These are phyloP conservation scores for Geosmithia putterillii DNA, from an alignment of 2,329 filamentous ascomycete species.

Conservation along the genomic window DNA sequence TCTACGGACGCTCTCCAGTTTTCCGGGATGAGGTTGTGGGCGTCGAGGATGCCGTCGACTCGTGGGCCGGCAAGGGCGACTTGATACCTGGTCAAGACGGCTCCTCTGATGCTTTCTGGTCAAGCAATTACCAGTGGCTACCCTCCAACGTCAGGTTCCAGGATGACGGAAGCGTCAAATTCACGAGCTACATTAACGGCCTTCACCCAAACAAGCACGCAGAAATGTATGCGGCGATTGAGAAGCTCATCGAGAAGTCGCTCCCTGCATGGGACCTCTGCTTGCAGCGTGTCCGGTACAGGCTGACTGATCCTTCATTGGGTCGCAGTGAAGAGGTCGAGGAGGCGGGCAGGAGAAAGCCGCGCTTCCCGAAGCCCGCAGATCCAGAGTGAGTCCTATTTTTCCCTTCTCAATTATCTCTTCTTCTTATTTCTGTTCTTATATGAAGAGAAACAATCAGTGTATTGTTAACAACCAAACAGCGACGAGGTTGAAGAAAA, in stretches of 20 bases:
- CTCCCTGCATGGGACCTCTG: slow-evolving; percentile 33
- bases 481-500: slow-evolving; percentile 6
- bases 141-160: slow-evolving; percentile 24
- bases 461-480: background rate
- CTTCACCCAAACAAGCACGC: slow-evolving; percentile 21
- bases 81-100: slow-evolving; percentile 1
- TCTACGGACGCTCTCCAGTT: slow-evolving; percentile 4
- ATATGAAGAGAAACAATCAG: too few species aligned
- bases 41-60: slow-evolving; percentile 11
- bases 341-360: background rate
- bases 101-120: slow-evolving; percentile 8
- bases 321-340: background rate
- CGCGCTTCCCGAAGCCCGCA: background rate
- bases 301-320: background rate
- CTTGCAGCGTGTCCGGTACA: slow-evolving; percentile 21
- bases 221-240: slow-evolving; percentile 20
- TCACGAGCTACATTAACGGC: slow-evolving; percentile 34
- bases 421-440: too few species aligned
- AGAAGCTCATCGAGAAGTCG: slow-evolving; percentile 18
- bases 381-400: background rate
- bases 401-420: too few species aligned
- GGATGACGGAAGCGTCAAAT: slow-evolving; percentile 8
- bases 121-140: slow-evolving; percentile 14
- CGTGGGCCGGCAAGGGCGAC: slow-evolving; percentile 12
- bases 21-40: slow-evolving; percentile 9